phyloP scores from a whole-genome alignment of 352 stramenopile genomes.

The Pythium plurisporium region DNA sequence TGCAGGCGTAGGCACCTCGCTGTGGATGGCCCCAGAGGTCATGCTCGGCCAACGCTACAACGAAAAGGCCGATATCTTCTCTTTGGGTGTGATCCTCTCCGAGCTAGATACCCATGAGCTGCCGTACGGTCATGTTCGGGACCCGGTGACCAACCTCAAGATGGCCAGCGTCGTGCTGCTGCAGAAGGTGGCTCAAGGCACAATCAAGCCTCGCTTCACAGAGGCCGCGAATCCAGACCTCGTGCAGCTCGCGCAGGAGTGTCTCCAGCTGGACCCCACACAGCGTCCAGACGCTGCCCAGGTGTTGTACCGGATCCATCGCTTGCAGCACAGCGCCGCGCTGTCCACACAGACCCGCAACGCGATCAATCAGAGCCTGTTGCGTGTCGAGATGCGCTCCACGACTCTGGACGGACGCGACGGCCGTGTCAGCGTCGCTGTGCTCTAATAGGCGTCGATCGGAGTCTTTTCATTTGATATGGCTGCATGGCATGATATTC shows the following conservation, averaged over 20 bases:
- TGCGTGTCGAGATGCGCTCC: neutral
- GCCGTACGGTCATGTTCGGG: conserved; percentile 22
- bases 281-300: conserved; percentile 11
- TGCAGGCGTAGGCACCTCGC: conserved; percentile 29
- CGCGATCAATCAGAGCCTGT: neutral
- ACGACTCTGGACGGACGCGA: too few relatives aligned
- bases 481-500: too few relatives aligned
- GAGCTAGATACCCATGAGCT: conserved; percentile 27
- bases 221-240: conserved; percentile 6
- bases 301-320: neutral
- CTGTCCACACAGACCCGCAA: too few relatives aligned
- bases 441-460: too few relatives aligned
- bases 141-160: neutral
- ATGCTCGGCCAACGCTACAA: conserved; percentile 26
- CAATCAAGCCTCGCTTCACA: conserved; percentile 27
- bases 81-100: conserved; percentile 73
- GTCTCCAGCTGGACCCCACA: conserved; percentile 25
- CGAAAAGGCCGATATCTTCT: conserved; percentile 67
- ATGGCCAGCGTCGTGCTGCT: conserved; percentile 6
- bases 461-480: too few relatives aligned
- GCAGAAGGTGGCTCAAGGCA: conserved; percentile 31
- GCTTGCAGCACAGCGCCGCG: too few relatives aligned
- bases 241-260: conserved; percentile 17
- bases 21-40: conserved; percentile 37
- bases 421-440: too few relatives aligned